These are phyloP conservation scores for Globisporangium recalcitrans DNA, from an alignment of 352 stramenopile genomes.

Conservation along the genomic window DNA sequence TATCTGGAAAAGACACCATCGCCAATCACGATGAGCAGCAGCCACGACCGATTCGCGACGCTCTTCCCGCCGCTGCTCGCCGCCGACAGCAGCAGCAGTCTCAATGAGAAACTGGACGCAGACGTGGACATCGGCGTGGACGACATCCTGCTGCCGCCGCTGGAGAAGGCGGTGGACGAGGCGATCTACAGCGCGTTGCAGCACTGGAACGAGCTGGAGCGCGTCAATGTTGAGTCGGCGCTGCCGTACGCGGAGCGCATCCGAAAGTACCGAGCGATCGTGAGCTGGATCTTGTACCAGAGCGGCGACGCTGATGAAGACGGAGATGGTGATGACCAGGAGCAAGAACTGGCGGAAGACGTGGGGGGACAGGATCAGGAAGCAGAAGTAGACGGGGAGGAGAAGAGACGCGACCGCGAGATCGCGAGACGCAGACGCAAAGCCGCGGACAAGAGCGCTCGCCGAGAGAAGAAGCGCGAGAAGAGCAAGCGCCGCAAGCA, in stretches of 20 bases:
- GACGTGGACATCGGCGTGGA: constrained; percentile 50
- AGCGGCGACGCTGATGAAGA: constrained; percentile 22
- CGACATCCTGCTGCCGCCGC: constrained; percentile 39
- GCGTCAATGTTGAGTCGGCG: constrained; percentile 38
- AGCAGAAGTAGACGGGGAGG: constrained; percentile 13
- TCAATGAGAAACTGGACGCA: constrained; percentile 11
- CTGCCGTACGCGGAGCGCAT: constrained; percentile 53
- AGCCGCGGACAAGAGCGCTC: constrained; percentile 17
- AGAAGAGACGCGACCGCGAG: constrained; percentile 8
- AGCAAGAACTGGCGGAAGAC: background rate
- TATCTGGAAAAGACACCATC: background rate
- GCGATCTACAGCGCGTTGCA: constrained; percentile 52
- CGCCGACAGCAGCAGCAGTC: background rate
- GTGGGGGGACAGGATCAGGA: constrained; percentile 7
- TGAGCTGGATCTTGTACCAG: constrained; percentile 42
- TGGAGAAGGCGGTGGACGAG: constrained; percentile 54
- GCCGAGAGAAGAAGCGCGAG: constrained; percentile 22
- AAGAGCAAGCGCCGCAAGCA: constrained; percentile 22
- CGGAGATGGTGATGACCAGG: constrained; percentile 16
- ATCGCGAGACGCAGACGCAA: constrained; percentile 20
- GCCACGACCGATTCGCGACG: constrained; percentile 13
- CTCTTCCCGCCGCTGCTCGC: constrained; percentile 51
- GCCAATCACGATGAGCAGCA: constrained; percentile 2
- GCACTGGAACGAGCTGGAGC: constrained; percentile 56
- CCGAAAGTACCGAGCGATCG: constrained; percentile 53